Evolutionary conservation across 192 early-diverging fungal genomes (phyloP), one percentile per base, ranked within the genome.

Genomic region (Coemansia sp.): DNA sequence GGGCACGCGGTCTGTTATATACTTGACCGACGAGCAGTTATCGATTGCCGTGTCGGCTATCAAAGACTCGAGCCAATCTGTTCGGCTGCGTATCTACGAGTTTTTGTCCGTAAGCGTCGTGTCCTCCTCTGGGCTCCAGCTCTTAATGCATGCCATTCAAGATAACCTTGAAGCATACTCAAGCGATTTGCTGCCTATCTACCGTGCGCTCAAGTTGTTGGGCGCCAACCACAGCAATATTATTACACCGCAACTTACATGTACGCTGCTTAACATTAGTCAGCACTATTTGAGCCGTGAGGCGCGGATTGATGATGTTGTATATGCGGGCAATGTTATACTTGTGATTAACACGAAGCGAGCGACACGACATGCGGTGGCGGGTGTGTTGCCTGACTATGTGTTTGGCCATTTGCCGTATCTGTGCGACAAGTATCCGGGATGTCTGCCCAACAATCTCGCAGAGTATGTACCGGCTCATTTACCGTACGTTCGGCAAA

Each of bases 311-410:
- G 87, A 88, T 25, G 89, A 92, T 51, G 64, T 74, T 34, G 64
- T 69, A 2, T 90, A 94, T 63, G 89, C 90, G 14, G 88, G 87
- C 1, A 74, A 89, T 64, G 65, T 94, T 0, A 86, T 94, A 25
- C 65, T 96, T 11, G 82, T 93, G 31, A 87, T 92, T 58, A 96
- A 96, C 68, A 89, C 91, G 9, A 83, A 76, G 10, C 59, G 66
- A 4, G 55, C 69, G 2, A 79, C 85, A 55, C 78, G 85, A 5
- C 62, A 57, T 9, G 82, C 87, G 3, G 66, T 92, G 6, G 63
- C 60, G 0, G 25, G 57, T 0, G 82, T 77, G 15, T 49, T 96
- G 28, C 94, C 94, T 12, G 81, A 88, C 38, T 93, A 88, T 71
- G 71, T 89, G 2, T 91, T 84, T 66, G 72, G 77, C 48, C 91